Conservation (phyloP, 2,329 filamentous ascomycete genomes). For the Penicillium sp. region DNA sequence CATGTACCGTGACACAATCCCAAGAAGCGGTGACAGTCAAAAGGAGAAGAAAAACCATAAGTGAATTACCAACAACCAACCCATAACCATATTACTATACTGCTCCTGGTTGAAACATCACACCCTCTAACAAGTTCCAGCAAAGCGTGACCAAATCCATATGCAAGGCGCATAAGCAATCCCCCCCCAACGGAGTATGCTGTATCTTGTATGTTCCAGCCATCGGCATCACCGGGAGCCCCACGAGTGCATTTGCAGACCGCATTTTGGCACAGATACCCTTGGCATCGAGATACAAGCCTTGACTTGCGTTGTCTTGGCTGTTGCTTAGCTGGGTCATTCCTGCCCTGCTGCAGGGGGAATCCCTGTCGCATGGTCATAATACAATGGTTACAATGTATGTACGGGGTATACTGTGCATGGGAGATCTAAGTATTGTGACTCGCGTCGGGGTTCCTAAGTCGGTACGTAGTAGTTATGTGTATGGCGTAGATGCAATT, state of each 20-base stretch:
- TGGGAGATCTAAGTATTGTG: background rate
- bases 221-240: too few species aligned
- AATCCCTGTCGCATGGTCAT: background rate
- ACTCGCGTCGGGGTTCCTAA: too few species aligned
- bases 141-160: background rate
- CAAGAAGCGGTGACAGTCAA: background rate
- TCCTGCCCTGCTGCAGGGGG: background rate
- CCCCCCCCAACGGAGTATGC: too few species aligned
- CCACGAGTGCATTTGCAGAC: background rate
- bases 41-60: background rate
- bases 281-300: background rate
- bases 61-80: too few species aligned
- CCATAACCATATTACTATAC: too few species aligned
- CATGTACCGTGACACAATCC: background rate
- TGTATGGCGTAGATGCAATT: background rate
- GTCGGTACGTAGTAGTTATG: too few species aligned
- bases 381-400: background rate
- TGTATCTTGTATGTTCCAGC: too few species aligned
- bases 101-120: too few species aligned
- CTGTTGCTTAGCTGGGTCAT: conserved; percentile 10
- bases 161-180: background rate
- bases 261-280: background rate
- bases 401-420: background rate
- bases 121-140: background rate
- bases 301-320: conserved; percentile 2